Percentiles rank a stretch among this genome's conserved stretches.
Evolutionary conservation across 1,139 yeast species (phyloP).

Genomic region (Yamadazyma dushanensis): DNA sequence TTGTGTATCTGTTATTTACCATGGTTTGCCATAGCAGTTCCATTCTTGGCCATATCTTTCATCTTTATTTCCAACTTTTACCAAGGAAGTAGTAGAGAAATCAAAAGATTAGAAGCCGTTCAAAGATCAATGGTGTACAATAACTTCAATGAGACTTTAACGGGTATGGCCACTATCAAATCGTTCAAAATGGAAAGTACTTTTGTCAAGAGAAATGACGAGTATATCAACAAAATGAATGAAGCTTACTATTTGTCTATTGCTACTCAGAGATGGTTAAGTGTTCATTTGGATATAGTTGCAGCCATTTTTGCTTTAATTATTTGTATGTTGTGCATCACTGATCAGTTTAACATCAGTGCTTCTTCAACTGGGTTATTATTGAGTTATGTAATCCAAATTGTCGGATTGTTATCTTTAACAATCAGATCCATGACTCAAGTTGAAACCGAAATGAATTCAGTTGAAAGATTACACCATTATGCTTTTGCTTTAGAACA

Average conservation of each 20-base stretch:
- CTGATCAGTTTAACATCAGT: conserved; percentile 39
- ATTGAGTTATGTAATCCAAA: conserved; percentile 43
- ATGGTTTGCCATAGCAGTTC: conserved; percentile 48
- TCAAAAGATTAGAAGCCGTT: conserved; percentile 45
- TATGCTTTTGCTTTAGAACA: conserved; percentile 57
- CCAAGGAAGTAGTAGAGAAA: conserved; percentile 46
- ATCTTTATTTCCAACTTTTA: conserved; percentile 38
- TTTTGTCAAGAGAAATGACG: conserved; percentile 38
- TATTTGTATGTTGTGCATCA: conserved; percentile 41
- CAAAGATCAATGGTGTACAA: conserved; percentile 48
- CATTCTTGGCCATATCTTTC: conserved; percentile 29
- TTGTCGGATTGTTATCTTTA: conserved; percentile 44
- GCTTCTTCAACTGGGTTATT: conserved; percentile 48
- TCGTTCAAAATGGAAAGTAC: conserved; percentile 33
- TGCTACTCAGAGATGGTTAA: conserved; percentile 48
- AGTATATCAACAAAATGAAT: conserved; percentile 39
- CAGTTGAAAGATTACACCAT: conserved; percentile 45
- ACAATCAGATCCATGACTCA: conserved; percentile 45
- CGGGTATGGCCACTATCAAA: conserved; percentile 46
- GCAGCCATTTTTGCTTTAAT: conserved; percentile 41
- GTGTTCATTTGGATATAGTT: conserved; percentile 41
- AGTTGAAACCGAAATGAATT: conserved; percentile 50
- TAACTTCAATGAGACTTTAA: conserved; percentile 46
- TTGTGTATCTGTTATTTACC: conserved; percentile 47
- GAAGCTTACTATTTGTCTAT: conserved; percentile 44